A percentile compares a stretch with the other conserved stretches of the same genome.
These are phyloP conservation scores for Chrysosporium queenslandicum DNA, from an alignment of 2,329 filamentous ascomycete species.

Conservation along the genomic window DNA sequence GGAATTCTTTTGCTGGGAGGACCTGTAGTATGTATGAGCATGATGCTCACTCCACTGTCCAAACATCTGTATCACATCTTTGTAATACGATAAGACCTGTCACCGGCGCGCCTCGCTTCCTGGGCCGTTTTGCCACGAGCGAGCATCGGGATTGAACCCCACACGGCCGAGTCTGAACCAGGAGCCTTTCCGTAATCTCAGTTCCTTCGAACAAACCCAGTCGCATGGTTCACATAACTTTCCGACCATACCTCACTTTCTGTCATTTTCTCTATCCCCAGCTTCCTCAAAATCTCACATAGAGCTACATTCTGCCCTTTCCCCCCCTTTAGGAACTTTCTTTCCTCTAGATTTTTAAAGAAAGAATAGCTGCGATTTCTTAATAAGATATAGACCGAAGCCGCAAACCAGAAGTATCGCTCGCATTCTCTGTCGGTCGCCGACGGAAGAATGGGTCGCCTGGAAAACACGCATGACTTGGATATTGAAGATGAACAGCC, in stretches of 20 bases:
- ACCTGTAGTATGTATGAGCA: neutral
- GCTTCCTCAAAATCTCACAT: slow-evolving; percentile 7
- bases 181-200: neutral
- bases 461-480: slow-evolving; percentile 41
- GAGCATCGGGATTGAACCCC: slow-evolving; percentile 8
- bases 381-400: too few species aligned
- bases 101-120: neutral
- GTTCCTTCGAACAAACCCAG: neutral
- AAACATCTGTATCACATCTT: neutral
- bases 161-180: neutral
- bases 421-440: slow-evolving; percentile 32
- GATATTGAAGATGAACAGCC: slow-evolving; percentile 38
- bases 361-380: too few species aligned
- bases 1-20: neutral
- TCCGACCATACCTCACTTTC: slow-evolving; percentile 8
- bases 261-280: slow-evolving; percentile 6
- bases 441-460: slow-evolving; percentile 44
- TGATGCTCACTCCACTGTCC: neutral
- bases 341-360: too few species aligned
- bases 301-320: slow-evolving; percentile 12
- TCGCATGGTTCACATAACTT: neutral
- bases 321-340: too few species aligned
- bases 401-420: neutral
- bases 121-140: slow-evolving; percentile 6
- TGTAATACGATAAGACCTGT: neutral